These are phyloP conservation scores for Ophiostoma himal-ulmi DNA, from an alignment of 2,329 filamentous ascomycete species.

Conservation along the genomic window DNA sequence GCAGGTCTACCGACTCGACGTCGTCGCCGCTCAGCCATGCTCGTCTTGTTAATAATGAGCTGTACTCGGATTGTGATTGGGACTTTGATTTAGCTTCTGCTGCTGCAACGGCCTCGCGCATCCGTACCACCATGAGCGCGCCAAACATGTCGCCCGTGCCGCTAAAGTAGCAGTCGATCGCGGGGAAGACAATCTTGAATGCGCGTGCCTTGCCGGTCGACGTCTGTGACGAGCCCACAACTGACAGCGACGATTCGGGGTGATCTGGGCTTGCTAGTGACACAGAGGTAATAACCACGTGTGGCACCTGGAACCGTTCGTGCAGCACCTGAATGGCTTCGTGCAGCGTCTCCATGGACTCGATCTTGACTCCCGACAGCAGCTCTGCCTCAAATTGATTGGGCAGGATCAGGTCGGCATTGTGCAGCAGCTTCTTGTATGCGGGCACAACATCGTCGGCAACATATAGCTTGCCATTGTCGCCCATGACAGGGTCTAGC, in stretches of 20 bases:
- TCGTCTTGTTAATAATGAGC: conserved; percentile 32
- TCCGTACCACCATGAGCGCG: conserved; percentile 77
- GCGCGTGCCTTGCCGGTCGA: conserved; percentile 63
- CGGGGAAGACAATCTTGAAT: conserved; percentile 81
- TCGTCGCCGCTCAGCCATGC: conserved; percentile 75
- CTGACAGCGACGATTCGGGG: conserved; percentile 42
- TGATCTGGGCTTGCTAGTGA: conserved; percentile 53
- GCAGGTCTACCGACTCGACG: conserved; percentile 63
- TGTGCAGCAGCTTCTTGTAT: conserved; percentile 70
- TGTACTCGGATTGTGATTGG: background rate
- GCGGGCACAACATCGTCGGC: conserved; percentile 85
- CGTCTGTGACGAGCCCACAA: conserved; percentile 71
- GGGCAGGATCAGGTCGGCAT: conserved; percentile 87
- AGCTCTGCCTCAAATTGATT: conserved; percentile 98
- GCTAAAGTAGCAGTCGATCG: conserved; percentile 88
- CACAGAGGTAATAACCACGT: conserved; percentile 89
- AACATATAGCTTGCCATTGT: conserved; percentile 88
- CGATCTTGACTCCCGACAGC: conserved; percentile 78
- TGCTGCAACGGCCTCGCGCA: conserved; percentile 69
- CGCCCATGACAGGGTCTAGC: conserved; percentile 96
- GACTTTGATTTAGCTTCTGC: conserved; percentile 17
- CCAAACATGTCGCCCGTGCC: conserved; percentile 99
- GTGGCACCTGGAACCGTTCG: conserved; percentile 67
- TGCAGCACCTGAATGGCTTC: conserved; percentile 74
- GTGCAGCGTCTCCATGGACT: conserved; percentile 64